phyloP scores from a whole-genome alignment of 371 early-diverging fungal genomes.

The Blakeslea trispora region DNA sequence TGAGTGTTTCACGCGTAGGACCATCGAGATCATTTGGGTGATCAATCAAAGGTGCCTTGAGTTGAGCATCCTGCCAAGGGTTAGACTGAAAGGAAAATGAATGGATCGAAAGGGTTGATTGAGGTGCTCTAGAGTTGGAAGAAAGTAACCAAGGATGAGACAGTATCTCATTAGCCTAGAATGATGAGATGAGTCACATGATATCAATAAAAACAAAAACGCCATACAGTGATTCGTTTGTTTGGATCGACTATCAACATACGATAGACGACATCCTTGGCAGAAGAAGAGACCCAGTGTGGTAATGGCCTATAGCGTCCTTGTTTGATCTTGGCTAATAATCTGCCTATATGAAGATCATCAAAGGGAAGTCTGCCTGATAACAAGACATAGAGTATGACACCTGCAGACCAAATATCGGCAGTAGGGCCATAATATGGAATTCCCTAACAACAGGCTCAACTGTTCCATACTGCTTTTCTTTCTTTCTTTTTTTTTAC shows the following conservation, averaged over 20 bases:
- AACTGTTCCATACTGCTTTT: too few relatives aligned
- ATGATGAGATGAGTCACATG: too few relatives aligned
- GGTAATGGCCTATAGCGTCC: conserved; percentile 54
- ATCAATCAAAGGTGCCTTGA: conserved; percentile 18
- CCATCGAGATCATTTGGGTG: conserved; percentile 31
- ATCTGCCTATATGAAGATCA: conserved; percentile 68
- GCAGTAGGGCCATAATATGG: conserved; percentile 73
- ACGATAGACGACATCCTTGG: conserved; percentile 54
- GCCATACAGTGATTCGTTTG: conserved; percentile 42
- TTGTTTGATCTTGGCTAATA: conserved; percentile 63
- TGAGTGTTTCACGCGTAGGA: conserved; percentile 42
- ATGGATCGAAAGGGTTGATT: conserved; percentile 3
- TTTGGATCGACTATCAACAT: conserved; percentile 38
- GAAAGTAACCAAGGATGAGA: conserved; percentile 39
- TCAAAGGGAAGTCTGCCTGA: conserved; percentile 81
- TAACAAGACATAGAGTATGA: conserved; percentile 69
- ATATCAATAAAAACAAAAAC: too few relatives aligned
- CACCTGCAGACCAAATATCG: conserved; percentile 80
- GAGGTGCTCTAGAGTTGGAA: too few relatives aligned
- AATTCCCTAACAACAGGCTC: conserved; percentile 70
- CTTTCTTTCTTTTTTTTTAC: too few relatives aligned
- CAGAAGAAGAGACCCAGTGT: conserved; percentile 54
- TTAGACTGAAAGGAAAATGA: conserved; percentile 4
- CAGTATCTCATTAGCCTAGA: conserved; percentile 37
- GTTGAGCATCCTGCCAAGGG: conserved; percentile 16